Conservation (phyloP, 2,329 filamentous ascomycete species). For the Raffaelea ambrosiae region DNA sequence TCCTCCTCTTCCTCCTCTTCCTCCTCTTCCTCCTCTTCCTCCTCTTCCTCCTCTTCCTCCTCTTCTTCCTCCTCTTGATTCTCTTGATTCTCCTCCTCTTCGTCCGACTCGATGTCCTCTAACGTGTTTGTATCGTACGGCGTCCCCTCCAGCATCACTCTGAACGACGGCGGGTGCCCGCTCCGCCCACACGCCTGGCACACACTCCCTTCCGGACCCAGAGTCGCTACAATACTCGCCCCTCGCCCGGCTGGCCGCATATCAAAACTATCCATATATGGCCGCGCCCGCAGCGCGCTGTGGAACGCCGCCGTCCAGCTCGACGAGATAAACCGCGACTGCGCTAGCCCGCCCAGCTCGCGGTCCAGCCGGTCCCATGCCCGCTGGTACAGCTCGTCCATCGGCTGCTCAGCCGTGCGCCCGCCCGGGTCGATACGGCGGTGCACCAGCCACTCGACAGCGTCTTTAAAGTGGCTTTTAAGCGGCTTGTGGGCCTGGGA, state of each 20-base stretch:
- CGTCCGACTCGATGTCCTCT: slow-evolving; percentile 46
- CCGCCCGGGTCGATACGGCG: slow-evolving; percentile 59
- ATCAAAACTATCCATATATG: slow-evolving; percentile 43
- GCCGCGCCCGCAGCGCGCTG: slow-evolving; percentile 56
- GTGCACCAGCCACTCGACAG: slow-evolving; percentile 74
- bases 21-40: slow-evolving; percentile 19
- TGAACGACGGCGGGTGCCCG: slow-evolving; percentile 58
- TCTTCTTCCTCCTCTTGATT: slow-evolving; percentile 27
- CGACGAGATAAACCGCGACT: slow-evolving; percentile 63
- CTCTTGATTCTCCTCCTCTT: slow-evolving; percentile 21
- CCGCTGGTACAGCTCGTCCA: slow-evolving; percentile 56
- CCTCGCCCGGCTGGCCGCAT: slow-evolving; percentile 24
- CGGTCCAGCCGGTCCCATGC: slow-evolving; percentile 66
- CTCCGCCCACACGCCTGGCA: slow-evolving; percentile 66
- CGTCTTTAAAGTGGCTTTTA: slow-evolving; percentile 64
- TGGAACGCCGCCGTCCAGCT: slow-evolving; percentile 62
- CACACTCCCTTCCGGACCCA: slow-evolving; percentile 24
- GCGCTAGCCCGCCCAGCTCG: slow-evolving; percentile 58
- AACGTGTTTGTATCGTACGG: slow-evolving; percentile 60
- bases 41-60: slow-evolving; percentile 26
- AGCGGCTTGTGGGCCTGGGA: slow-evolving; percentile 56
- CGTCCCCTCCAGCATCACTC: slow-evolving; percentile 54
- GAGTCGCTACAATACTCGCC: neutral
- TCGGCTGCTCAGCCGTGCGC: slow-evolving; percentile 45
- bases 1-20: slow-evolving; percentile 30